Evolutionary conservation across 495 filamentous ascomycete genomes (phyloP), one percentile per base, ranked within the genome.

Genomic region (Hypoxylon lienhwacheense): DNA sequence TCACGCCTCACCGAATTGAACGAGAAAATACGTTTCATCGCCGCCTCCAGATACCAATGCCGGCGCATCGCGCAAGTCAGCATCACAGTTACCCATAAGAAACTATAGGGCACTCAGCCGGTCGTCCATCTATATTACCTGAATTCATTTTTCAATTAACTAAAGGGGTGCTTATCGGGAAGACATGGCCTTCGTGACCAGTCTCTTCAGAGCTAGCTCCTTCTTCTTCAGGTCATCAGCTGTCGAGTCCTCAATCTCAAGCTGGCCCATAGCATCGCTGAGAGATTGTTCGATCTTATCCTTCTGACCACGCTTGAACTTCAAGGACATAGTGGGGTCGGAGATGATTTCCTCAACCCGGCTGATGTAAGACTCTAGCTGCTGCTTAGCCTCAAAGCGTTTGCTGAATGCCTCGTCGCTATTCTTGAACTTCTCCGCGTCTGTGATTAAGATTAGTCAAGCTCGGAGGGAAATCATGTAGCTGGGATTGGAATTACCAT

Each of bases 211-310:
- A 47, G 91, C 93, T 47, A 99, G 79, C 82, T 99, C 93, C 87
- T 97, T 97, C 91, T 97, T 97, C 88, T 95, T 97, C 53, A 99
- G 80, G 71, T 99, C 93, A 65, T 99, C 93, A 29, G 90, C 87
- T 36, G 77, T 76, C 25, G 90, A 89, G 63, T 99, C 76, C 61
- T 73, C 71, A 24, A 78, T 63, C 71, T 77, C 74, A 33, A 78
- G 74, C 66, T 72, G 68, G 48, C 50, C 67, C 73, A 78, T 76
- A 45, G 75, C 75, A 32, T 78, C 75, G 69, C 72, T 75, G 48
- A 78, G 73, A 8, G 91, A 87, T 63, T 88, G 85, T 82, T 99
- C 93, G 57, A 99, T 97, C 87, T 96, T 97, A 73, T 97, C 93
- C 83, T 96, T 96, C 77, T 91, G 90, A 70, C 91, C 91, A 54